phyloP scores from a whole-genome alignment of 2,329 filamentous ascomycete species.

The Macroventuria anomochaeta region DNA sequence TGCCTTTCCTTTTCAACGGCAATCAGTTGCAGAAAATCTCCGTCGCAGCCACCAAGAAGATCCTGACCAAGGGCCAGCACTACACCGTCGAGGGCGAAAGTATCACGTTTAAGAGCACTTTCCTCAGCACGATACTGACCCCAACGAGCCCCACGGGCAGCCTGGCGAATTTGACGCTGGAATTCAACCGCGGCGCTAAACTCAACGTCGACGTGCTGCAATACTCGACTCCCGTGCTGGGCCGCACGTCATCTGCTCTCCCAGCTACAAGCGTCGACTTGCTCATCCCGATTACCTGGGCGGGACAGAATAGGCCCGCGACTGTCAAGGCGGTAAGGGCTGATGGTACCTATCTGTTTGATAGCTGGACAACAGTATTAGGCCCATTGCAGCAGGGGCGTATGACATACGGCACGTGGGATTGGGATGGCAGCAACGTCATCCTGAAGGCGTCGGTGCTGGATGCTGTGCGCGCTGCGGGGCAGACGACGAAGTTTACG shows the following conservation, averaged over 20 bases:
- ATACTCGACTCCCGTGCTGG: slow-evolving; percentile 57
- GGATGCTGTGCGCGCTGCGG: slow-evolving; percentile 55
- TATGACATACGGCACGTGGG: slow-evolving; percentile 59
- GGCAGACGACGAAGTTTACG: slow-evolving; percentile 56
- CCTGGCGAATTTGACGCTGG: slow-evolving; percentile 59
- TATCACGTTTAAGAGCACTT: slow-evolving; percentile 57
- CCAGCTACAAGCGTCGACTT: slow-evolving; percentile 50
- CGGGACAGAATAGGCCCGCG: slow-evolving; percentile 58
- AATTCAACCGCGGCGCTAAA: slow-evolving; percentile 60
- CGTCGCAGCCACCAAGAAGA: slow-evolving; percentile 43
- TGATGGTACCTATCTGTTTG: slow-evolving; percentile 60
- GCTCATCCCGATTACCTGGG: slow-evolving; percentile 60
- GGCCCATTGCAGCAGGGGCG: slow-evolving; percentile 58
- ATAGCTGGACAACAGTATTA: slow-evolving; percentile 64
- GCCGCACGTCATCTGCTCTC: slow-evolving; percentile 1
- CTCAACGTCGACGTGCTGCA: slow-evolving; percentile 59
- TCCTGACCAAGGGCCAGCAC: slow-evolving; percentile 51
- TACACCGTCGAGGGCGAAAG: slow-evolving; percentile 55
- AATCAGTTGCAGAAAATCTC: slow-evolving; percentile 56
- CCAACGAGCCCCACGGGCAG: slow-evolving; percentile 53
- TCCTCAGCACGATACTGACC: slow-evolving; percentile 56
- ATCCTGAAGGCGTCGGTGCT: slow-evolving; percentile 57
- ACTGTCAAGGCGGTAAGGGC: slow-evolving; percentile 58
- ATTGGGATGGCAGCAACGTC: slow-evolving; percentile 56
- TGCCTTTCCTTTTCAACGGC: slow-evolving; percentile 62